Conservation (phyloP, 805 yeast species). For the Saccharomycopsis selenospora region DNA sequence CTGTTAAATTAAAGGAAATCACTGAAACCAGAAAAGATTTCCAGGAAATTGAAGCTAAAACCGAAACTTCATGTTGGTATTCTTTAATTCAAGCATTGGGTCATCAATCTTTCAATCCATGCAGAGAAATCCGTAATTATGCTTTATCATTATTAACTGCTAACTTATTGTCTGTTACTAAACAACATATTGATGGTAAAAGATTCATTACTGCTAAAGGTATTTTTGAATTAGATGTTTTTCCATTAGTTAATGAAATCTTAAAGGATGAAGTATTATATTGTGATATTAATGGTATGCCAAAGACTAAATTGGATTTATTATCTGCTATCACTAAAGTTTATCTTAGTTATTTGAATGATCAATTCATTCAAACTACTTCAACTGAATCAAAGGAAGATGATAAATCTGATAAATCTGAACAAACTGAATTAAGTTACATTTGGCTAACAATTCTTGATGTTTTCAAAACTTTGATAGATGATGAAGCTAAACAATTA, state of each 20-base stretch:
- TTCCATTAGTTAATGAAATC: constrained; percentile 64
- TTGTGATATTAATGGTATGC: constrained; percentile 58
- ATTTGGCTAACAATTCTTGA: constrained; percentile 20
- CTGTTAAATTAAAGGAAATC: constrained; percentile 41
- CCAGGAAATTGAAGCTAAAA: constrained; percentile 28
- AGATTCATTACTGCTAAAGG: constrained; percentile 42
- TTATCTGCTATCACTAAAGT: constrained; percentile 61
- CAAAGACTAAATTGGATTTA: constrained; percentile 58
- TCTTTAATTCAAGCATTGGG: constrained; percentile 78
- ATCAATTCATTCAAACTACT: constrained; percentile 3
- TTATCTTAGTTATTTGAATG: constrained; percentile 42
- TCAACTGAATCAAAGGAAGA: constrained; percentile 4
- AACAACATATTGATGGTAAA: constrained; percentile 29
- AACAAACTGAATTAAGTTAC: constrained; percentile 14
- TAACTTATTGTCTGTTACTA: constrained; percentile 37
- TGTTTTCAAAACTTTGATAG: constrained; percentile 14
- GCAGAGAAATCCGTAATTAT: constrained; percentile 62
- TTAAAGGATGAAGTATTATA: constrained; percentile 55
- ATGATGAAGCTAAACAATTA: constrained; percentile 13
- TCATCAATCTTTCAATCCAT: constrained; percentile 85
- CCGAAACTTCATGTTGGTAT: constrained; percentile 31
- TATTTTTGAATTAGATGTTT: constrained; percentile 63
- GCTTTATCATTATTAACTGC: constrained; percentile 58
- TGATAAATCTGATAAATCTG: constrained; percentile 4
- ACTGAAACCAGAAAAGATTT: constrained; percentile 30